phyloP scores from a whole-genome alignment of 2,329 filamentous ascomycete genomes.

The Exophiala xenobiotica region DNA sequence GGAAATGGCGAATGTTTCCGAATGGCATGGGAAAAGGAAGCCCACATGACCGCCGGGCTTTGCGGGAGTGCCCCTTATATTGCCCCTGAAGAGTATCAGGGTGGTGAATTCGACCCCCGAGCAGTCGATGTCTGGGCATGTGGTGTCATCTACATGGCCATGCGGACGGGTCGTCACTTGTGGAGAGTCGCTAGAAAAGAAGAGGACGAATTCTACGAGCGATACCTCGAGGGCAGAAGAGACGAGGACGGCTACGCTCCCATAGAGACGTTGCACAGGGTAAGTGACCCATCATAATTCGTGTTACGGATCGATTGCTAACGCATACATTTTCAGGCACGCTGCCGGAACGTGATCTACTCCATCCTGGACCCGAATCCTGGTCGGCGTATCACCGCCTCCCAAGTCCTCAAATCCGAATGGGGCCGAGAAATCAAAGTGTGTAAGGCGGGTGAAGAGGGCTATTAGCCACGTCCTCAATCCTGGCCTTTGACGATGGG shows the following conservation, averaged over 20 bases:
- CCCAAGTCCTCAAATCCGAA: slow-evolving; percentile 95
- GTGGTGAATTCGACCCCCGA: slow-evolving; percentile 92
- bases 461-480: slow-evolving; percentile 63
- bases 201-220: slow-evolving; percentile 94
- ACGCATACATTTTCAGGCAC: slow-evolving; percentile 60
- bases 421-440: slow-evolving; percentile 98
- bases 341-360: slow-evolving; percentile 98
- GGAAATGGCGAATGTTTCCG: slow-evolving; percentile 99
- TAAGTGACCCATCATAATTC: no score
- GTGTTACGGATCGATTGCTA: background rate
- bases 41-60: slow-evolving; percentile 95
- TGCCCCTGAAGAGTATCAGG: slow-evolving; percentile 91
- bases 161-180: slow-evolving; percentile 91
- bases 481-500: no score
- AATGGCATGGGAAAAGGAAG: slow-evolving; percentile 98
- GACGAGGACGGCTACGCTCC: slow-evolving; percentile 95
- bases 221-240: slow-evolving; percentile 87
- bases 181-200: slow-evolving; percentile 97
- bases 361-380: slow-evolving; percentile 96
- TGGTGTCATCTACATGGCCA: slow-evolving; percentile 99
- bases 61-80: slow-evolving; percentile 98
- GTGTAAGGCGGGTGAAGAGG: slow-evolving; percentile 95
- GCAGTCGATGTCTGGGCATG: slow-evolving; percentile 99
- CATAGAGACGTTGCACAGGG: slow-evolving; percentile 91
- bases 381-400: slow-evolving; percentile 85